A percentile compares a stretch with the other conserved stretches of the same genome.
These are phyloP conservation scores for Termitomyces sp. DNA, from an alignment of 768 basidiomycete genomes.

Conservation along the genomic window DNA sequence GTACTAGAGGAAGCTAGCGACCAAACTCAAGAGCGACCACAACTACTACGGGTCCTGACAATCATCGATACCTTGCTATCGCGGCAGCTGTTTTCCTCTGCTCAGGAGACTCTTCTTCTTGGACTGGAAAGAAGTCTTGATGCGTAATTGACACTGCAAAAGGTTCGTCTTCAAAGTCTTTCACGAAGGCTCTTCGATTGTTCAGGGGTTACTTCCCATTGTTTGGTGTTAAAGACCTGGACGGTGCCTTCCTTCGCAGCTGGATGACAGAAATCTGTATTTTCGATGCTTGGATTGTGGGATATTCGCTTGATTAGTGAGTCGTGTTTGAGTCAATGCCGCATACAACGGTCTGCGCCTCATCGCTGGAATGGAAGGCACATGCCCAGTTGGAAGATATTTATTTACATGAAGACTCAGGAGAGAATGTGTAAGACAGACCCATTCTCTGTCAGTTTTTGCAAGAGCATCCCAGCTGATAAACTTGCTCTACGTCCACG, in stretches of 20 bases:
- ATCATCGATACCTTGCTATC: not conserved
- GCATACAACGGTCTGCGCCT: not conserved
- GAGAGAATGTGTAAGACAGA: not conserved
- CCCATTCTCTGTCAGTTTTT: not conserved
- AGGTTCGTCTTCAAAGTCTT: not conserved
- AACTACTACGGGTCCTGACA: not conserved
- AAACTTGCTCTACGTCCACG: constrained; percentile 60
- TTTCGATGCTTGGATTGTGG: not conserved
- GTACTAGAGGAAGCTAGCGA: too few relatives aligned
- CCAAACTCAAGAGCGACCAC: not conserved
- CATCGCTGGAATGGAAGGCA: not conserved
- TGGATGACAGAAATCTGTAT: not conserved
- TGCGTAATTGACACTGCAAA: not conserved
- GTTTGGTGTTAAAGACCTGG: not conserved
- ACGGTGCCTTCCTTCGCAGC: not conserved
- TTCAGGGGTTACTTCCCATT: not conserved
- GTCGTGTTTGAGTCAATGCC: too few relatives aligned
- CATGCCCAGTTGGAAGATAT: not conserved
- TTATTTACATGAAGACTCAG: too few relatives aligned
- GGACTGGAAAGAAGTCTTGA: not conserved
- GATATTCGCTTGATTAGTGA: too few relatives aligned
- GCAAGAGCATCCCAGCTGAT: constrained; percentile 44
- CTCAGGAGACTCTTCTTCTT: not conserved
- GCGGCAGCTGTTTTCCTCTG: not conserved
- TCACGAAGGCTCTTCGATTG: not conserved